phyloP scores from a whole-genome alignment of 805 yeast species.

The Saccharomycopsis sp. region DNA sequence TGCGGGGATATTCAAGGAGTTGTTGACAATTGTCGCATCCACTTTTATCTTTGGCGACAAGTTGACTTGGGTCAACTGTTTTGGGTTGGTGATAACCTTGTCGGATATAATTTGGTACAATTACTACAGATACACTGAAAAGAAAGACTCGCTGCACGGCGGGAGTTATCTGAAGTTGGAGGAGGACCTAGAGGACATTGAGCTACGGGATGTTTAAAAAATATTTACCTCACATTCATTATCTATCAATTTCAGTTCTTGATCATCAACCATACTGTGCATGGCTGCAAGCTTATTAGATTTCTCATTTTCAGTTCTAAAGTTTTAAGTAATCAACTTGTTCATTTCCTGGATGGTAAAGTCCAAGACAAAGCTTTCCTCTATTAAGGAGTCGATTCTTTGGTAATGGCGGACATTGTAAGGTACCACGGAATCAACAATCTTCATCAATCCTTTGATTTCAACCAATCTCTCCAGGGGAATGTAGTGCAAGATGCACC shows the following conservation, averaged over 20 bases:
- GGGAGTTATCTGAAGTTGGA: too few species aligned
- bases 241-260: too few species aligned
- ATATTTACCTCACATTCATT: too few species aligned
- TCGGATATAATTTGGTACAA: conserved; percentile 80
- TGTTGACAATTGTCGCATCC: conserved; percentile 68
- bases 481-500: conserved; percentile 50
- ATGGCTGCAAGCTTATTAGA: too few species aligned
- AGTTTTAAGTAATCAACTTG: conserved; percentile 8
- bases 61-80: conserved; percentile 53
- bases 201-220: too few species aligned
- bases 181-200: too few species aligned
- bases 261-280: too few species aligned
- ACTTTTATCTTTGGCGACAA: conserved; percentile 64
- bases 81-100: conserved; percentile 71
- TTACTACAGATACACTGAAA: conserved; percentile 42
- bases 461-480: conserved; percentile 48
- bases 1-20: conserved; percentile 89
- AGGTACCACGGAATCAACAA: conserved; percentile 73
- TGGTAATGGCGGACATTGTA: conserved; percentile 79
- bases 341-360: conserved; percentile 38
- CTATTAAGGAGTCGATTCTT: conserved; percentile 71
- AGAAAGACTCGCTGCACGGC: too few species aligned
- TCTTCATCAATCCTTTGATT: conserved; percentile 56
- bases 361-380: conserved; percentile 79
- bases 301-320: too few species aligned